Evolutionary conservation across 805 yeast genomes (phyloP), one percentile per base, ranked within the genome.

Genomic region (Yamadazyma tumulicola): DNA sequence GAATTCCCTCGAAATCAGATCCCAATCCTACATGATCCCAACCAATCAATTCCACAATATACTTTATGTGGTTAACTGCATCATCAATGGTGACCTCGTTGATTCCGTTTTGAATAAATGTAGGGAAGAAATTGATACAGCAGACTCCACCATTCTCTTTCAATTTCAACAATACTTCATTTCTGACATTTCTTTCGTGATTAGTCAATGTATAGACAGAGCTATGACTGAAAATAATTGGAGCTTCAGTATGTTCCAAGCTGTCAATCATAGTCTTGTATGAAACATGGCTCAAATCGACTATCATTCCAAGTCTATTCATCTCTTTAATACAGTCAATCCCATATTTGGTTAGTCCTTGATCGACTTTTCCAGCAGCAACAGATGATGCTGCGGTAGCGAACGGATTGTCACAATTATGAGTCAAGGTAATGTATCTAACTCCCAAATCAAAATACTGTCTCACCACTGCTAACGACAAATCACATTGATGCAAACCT

Each of bases 321-420:
- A 73, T 70, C 46, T 73, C 77, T 28, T 43, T 48, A 25, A 72
- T 49, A 41, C 73, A 66, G 12, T 57, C 56, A 4, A 31, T 47
- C 10, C 77, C 79, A 36, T 41, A 64, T 0, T 52, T 52, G 13
- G 72, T 55, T 32, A 74, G 48, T 0, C 78, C 79, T 9, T 47
- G 39, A 43, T 72, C 79, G 6, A 56, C 60, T 26, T 57, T 54
- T 1, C 77, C 77, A 13, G 61, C 75, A 12, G 69, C 44, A 4
- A 66, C 61, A 0, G 74, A 61, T 4, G 72, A 59, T 6, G 78
- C 77, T 9, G 79, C 75, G 10, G 77, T 72, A 2, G 79, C 78
- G 52, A 72, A 74, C 4, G 79, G 77, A 41, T 74, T 74, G 42
- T 74, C 77, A 52, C 79, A 72, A 46, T 74, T 74, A 39, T 74